Base-by-base conservation (phyloP, 2,329 filamentous ascomycete species). In the Acephala macrosclerotiorum region DNA sequence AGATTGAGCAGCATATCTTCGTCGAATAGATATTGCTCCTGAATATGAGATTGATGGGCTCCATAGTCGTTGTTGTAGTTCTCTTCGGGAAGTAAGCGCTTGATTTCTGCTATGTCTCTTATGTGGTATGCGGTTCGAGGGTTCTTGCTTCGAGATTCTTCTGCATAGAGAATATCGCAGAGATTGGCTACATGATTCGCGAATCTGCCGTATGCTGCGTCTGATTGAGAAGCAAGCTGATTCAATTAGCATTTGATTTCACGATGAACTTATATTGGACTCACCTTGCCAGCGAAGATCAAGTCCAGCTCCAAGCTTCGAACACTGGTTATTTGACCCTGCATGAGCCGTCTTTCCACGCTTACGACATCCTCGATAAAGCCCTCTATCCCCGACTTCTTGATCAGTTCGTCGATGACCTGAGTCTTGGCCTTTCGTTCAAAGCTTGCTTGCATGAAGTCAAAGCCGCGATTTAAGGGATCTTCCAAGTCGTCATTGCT, bases 281-380 rank as follows among this genome's bases (percentile, higher is more conserved):
- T 42, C 65, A 71, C 71, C 69, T 73, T 72, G 61, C 69, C 69
- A 47, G 63, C 64, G 61, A 65, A 73, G 25, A 74, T 70, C 16
- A 74, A 55, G 26, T 74, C 70, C 29, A 73, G 58, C 38, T 74
- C 72, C 11, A 74, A 51, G 12, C 67, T 61, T 26, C 73, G 64
- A 40, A 66, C 49, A 16, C 57, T 68, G 3, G 60, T 58, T 11
- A 73, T 72, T 33, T 70, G 59, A 9, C 68, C 66, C 11, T 68
- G 60, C 4, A 60, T 58, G 9, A 72, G 51, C 22, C 68, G 64
- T 18, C 56, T 67, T 33, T 72, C 68, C 2, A 73, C 65, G 14
- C 51, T 62, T 8, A 68, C 64, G 3, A 74, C 66, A 60, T 71
- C 67, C 51, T 70, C 66, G 22, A 71, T 68, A 16, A 72, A 71